phyloP scores from a whole-genome alignment of 1,284 basidiomycete genomes.

The Rhodotorula sp. region DNA sequence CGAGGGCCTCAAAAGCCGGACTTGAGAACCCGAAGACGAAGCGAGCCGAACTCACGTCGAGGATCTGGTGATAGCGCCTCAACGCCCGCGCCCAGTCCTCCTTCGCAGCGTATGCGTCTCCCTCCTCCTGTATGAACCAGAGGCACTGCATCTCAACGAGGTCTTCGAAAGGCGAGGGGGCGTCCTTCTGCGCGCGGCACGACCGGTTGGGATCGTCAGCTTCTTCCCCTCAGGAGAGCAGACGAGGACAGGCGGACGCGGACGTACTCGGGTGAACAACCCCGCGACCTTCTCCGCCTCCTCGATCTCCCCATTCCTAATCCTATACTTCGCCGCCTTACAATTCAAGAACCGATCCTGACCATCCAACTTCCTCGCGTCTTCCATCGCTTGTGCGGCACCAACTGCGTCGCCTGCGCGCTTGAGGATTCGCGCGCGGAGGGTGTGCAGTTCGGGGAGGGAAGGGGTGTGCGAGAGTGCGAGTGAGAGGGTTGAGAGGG shows the following conservation, averaged over 20 bases:
- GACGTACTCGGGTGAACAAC: constrained; percentile 78
- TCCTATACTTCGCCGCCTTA: constrained; percentile 86
- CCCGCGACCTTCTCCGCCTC: constrained; percentile 72
- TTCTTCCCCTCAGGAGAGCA: background rate
- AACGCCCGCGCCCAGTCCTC: constrained; percentile 76
- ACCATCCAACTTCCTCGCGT: constrained; percentile 80
- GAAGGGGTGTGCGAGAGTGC: constrained; percentile 86
- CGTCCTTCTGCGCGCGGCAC: constrained; percentile 67
- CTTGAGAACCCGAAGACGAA: background rate
- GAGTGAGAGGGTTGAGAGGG: constrained; percentile 65
- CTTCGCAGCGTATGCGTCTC: constrained; percentile 63
- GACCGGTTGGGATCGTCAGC: constrained; percentile 28
- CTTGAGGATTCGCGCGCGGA: constrained; percentile 81
- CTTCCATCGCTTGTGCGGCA: constrained; percentile 74
- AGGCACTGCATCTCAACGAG: constrained; percentile 95
- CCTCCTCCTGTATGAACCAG: constrained; percentile 83
- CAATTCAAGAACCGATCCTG: constrained; percentile 96
- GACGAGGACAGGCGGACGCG: background rate
- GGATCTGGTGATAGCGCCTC: constrained; percentile 77
- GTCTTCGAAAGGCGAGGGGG: constrained; percentile 70
- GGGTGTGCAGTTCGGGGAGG: constrained; percentile 84
- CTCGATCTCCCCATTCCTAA: constrained; percentile 73
- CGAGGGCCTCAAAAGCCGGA: background rate
- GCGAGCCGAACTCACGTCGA: constrained; percentile 57
- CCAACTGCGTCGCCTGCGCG: constrained; percentile 75